Base-by-base conservation (phyloP, 169 alveolate genomes). In the Plasmodium malariae region DNA sequence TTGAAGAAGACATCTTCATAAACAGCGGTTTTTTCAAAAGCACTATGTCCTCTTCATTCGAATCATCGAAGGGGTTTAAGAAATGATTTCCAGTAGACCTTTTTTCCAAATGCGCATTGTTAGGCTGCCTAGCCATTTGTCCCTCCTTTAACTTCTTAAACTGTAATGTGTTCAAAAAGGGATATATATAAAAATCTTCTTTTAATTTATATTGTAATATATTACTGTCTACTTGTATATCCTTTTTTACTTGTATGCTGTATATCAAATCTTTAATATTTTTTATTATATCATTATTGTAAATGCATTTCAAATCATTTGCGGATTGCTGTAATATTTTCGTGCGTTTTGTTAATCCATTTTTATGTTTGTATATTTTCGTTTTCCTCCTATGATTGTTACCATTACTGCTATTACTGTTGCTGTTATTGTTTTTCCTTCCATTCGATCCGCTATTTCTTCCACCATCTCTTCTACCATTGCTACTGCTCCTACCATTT, bases 131-230 rank as follows among this genome's bases (percentile, higher is more conserved):
- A n/a, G 6, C 48, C 12, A 19, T 28, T 37, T 40, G 4, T 34
- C 0, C 51, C 40, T 14, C 36, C 0, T 48, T 37, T 17, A 71
- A 48, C 14, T 55, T 71, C 14, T 26, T 19, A 48, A 76, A 76
- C 26, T 62, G 21, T 19, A 76, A 43, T 3, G 30, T 26, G 32
- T 28, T 76, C 37, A 76, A 60, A 60, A 76, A 76, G 6, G 88
- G 88, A 62, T 76, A 45, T 17, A 76, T 54, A 49, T 48, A 54
- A 43, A 48, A 76, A 76, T 76, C 88, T 24, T 76, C 88, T 34
- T 65, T 48, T 34, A 76, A 36, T 19, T 28, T 59, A 34, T 60
- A 76, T 11, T 65, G 74, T 11, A 76, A 36, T 2, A 60, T 32
- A 4, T 65, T 45, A 48, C 40, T 62, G 24, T 76, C 76, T 30